Evolutionary conservation across 306 rosid species (phyloP).

Genomic region (Castanea mollissima): DNA sequence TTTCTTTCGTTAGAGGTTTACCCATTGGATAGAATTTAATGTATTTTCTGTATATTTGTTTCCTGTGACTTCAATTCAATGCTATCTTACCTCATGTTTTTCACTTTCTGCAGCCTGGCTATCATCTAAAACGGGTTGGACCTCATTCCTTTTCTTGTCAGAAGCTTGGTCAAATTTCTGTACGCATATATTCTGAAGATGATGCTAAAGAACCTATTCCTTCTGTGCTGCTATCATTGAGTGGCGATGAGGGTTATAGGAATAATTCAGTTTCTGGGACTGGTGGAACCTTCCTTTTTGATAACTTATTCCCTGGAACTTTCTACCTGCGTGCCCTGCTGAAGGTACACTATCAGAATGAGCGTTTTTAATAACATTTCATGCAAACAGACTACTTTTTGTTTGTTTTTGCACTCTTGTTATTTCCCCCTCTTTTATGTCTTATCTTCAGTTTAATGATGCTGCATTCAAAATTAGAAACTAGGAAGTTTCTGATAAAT

Average conservation of each 20-base stretch:
- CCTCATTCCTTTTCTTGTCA: conserved; percentile 83
- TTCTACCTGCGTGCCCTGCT: conserved; percentile 95
- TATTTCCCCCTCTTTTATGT: conserved; percentile 1
- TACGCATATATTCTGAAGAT: conserved; percentile 64
- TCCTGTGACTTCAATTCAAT: conserved; percentile 23
- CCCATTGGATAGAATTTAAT: neutral
- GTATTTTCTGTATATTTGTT: neutral
- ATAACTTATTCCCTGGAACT: conserved; percentile 85
- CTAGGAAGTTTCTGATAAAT: neutral
- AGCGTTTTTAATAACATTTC: conserved; percentile 12
- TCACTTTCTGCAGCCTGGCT: conserved; percentile 68
- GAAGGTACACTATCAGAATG: conserved; percentile 56
- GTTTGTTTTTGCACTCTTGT: conserved; percentile 6
- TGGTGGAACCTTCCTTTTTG: conserved; percentile 76
- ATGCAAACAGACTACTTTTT: conserved; percentile 17
- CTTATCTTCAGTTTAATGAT: conserved; percentile 9
- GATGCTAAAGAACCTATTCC: conserved; percentile 72
- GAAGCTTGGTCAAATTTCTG: conserved; percentile 94
- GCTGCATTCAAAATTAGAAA: neutral
- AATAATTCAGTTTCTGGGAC: conserved; percentile 83
- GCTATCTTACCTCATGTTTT: conserved; percentile 17
- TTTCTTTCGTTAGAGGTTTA: neutral
- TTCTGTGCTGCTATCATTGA: conserved; percentile 86
- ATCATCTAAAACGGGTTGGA: conserved; percentile 77
- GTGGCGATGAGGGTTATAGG: conserved; percentile 92